Percentiles rank a stretch among this genome's conserved stretches.
Conservation (phyloP, 1,284 basidiomycete genomes). For the Cryptococcus neoformans region DNA sequence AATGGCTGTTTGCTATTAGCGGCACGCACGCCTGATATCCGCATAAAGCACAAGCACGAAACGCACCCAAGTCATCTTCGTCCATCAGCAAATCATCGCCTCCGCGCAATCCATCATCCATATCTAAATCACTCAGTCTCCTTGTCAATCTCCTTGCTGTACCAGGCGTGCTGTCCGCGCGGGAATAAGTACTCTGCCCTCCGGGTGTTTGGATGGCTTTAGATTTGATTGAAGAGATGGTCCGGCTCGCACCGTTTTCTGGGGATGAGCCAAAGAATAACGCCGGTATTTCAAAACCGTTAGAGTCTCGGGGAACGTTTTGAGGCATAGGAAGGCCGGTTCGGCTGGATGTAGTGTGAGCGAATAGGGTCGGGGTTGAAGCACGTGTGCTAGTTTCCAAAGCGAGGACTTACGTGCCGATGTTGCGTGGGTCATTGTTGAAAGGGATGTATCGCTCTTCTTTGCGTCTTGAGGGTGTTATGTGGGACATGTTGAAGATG, state of each 20-base stretch:
- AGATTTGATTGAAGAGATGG: not conserved
- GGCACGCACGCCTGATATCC: slow-evolving; percentile 1
- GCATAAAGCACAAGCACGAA: slow-evolving; percentile 2
- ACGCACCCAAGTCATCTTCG: slow-evolving; percentile 24
- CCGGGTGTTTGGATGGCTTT: not conserved
- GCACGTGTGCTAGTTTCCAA: not conserved
- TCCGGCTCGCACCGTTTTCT: not conserved
- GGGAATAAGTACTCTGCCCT: not conserved
- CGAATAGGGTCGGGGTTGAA: not conserved
- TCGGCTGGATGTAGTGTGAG: slow-evolving; percentile 21
- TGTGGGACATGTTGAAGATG: not conserved
- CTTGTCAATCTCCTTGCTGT: slow-evolving; percentile 33
- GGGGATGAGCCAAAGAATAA: slow-evolving; percentile 58
- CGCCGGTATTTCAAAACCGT: slow-evolving; percentile 80
- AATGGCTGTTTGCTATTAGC: not conserved
- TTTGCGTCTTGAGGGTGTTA: not conserved
- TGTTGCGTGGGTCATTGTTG: slow-evolving; percentile 3
- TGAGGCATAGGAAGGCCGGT: slow-evolving; percentile 42
- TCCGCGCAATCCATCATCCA: slow-evolving; percentile 56
- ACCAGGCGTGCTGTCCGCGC: not conserved
- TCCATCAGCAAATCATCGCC: slow-evolving; percentile 54
- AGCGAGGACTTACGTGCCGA: not conserved
- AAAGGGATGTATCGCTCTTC: slow-evolving; percentile 2
- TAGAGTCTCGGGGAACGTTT: slow-evolving; percentile 65
- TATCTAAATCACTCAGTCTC: slow-evolving; percentile 19